Evolutionary conservation across 495 filamentous ascomycete species (phyloP), one percentile per base, ranked within the genome.

Genomic region (Talaromyces trachyspermus): DNA sequence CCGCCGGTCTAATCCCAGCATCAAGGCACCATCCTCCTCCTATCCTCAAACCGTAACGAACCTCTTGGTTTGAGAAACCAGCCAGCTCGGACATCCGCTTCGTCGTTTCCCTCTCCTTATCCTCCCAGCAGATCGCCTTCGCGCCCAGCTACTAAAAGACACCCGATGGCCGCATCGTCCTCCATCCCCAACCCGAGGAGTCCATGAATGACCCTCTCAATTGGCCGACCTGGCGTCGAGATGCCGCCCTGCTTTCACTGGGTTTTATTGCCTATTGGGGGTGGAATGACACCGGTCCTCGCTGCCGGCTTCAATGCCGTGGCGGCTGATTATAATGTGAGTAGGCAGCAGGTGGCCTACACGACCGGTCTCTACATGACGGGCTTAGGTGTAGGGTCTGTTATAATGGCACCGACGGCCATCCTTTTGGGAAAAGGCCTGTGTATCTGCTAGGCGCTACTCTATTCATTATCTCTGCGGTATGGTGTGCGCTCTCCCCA

Each of bases 361-460:
- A 96, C 92, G 1, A 95, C 92, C 1, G 92, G 92, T 0, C 65
- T 98, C 11, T 96, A 88, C 62, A 98, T 98, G 92, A 71, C 95
- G 78, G 92, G 92, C 2, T 70, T 96, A 18, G 92, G 91, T 2
- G 48, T 96, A 2, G 91, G 91, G 4, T 89, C 80, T 15, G 78
- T 95, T 10, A 56, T 96, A 37, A 80, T 84, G 56, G 91, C 86
- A 3, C 92, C 92, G 4, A 95, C 92, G 0, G 92, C 92, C 8
- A 95, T 96, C 49, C 61, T 96, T 0, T 95, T 68, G 50, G 92
- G 92, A 0, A 96, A 96, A 59, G 92, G 9, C 90, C 90, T 0
- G 88, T 98, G 1, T 98, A 98, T 59, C 78, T 98, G 9, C 71
- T 81, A 24, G 80, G 89, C 2, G 79, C 85, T 0, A 64, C 85